Conservation (phyloP, 2,329 filamentous ascomycete species). For the Phoma sp. region DNA sequence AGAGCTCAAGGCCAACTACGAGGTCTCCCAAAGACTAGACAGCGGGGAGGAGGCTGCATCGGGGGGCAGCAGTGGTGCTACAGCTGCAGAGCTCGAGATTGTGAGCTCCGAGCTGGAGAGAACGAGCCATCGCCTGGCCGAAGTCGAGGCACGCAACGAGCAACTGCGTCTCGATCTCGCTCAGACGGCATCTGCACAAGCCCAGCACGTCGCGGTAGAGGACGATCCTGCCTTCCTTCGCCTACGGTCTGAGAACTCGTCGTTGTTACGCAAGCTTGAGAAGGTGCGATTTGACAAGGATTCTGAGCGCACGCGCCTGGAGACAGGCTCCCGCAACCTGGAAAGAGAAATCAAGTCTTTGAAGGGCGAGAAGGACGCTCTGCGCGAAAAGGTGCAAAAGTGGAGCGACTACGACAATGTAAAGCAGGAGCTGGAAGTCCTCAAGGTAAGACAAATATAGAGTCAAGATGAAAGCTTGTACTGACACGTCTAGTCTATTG, state of each 20-base stretch:
- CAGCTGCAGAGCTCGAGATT: conserved; percentile 91
- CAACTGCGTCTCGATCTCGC: conserved; percentile 89
- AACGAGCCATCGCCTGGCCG: conserved; percentile 83
- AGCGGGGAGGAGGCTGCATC: conserved; percentile 70
- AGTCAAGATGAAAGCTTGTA: conserved; percentile 15
- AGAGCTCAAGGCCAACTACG: conserved; percentile 96
- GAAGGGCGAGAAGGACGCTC: conserved; percentile 78
- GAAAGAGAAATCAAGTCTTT: conserved; percentile 79
- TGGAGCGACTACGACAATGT: conserved; percentile 96
- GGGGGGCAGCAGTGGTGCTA: conserved; percentile 67
- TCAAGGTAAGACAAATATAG: conserved; percentile 64
- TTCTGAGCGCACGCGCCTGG: conserved; percentile 75
- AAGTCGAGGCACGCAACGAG: conserved; percentile 93
- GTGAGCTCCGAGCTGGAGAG: conserved; percentile 89
- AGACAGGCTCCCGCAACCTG: conserved; percentile 75
- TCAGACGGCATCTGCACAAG: conserved; percentile 77
- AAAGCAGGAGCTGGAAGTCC: conserved; percentile 92
- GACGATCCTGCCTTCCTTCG: conserved; percentile 90
- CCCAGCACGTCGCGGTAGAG: conserved; percentile 70
- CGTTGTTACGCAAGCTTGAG: conserved; percentile 86
- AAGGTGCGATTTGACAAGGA: conserved; percentile 84
- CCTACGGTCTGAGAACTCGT: conserved; percentile 90
- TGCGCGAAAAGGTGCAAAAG: conserved; percentile 82
- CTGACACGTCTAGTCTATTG: conserved; percentile 70
- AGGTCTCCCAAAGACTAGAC: conserved; percentile 89